Conservation (phyloP, 192 early-diverging fungal species). For the Backusella sp. region DNA sequence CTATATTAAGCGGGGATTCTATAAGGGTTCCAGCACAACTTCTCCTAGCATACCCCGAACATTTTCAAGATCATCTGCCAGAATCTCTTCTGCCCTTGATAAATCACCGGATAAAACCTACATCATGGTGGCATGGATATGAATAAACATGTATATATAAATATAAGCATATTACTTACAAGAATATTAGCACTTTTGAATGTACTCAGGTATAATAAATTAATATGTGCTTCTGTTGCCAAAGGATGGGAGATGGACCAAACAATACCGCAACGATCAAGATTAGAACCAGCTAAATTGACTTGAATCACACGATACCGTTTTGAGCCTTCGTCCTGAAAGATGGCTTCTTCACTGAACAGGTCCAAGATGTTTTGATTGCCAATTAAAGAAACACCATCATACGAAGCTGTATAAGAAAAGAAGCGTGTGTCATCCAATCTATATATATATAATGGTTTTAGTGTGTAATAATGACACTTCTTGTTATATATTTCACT, state of each 20-base stretch:
- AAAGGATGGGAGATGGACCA: conserved; percentile 66
- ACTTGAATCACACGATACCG: conserved; percentile 65
- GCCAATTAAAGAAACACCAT: conserved; percentile 67
- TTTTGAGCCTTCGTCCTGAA: conserved; percentile 40
- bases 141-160: neutral
- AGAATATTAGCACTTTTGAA: conserved; percentile 67
- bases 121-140: neutral
- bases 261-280: conserved; percentile 69
- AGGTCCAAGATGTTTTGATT: conserved; percentile 56
- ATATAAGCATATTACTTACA: conserved; percentile 30
- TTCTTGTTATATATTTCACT: neutral
- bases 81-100: conserved; percentile 23
- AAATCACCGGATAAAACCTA: conserved; percentile 32
- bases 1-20: conserved; percentile 1
- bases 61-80: conserved; percentile 24
- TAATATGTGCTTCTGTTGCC: conserved; percentile 49
- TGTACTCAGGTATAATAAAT: conserved; percentile 66
- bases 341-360: conserved; percentile 49
- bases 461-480: too few species aligned
- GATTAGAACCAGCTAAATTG: conserved; percentile 53
- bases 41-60: conserved; percentile 14
- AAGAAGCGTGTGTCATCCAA: conserved; percentile 52
- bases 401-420: conserved; percentile 62
- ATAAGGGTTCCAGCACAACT: conserved; percentile 14
- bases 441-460: neutral